phyloP scores from a whole-genome alignment of 805 yeast species.

The Kodamaea restingae region DNA sequence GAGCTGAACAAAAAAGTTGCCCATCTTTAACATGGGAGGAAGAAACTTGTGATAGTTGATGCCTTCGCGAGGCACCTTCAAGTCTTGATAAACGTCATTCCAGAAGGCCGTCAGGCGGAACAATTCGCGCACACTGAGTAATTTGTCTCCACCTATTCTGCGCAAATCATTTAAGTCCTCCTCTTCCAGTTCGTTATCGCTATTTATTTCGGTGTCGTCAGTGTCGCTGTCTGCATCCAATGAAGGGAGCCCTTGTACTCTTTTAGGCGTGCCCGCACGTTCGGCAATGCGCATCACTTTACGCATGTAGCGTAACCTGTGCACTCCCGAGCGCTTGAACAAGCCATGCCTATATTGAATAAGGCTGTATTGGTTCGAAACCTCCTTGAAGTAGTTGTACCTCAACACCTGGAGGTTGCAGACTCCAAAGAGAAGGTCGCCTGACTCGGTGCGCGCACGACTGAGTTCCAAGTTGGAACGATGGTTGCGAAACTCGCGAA shows the following conservation, averaged over 20 bases:
- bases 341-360: conserved; percentile 8
- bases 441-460: conserved; percentile 5
- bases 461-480: conserved; percentile 12
- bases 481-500: conserved; percentile 9
- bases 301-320: conserved; percentile 10
- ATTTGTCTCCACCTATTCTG: neutral
- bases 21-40: conserved; percentile 11
- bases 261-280: neutral
- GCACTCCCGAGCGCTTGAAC: conserved; percentile 5
- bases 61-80: conserved; percentile 14
- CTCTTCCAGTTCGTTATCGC: conserved; percentile 9
- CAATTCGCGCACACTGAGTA: conserved; percentile 3
- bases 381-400: conserved; percentile 16
- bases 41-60: conserved; percentile 10
- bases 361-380: conserved; percentile 10
- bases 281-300: conserved; percentile 8
- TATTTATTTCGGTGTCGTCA: conserved; percentile 1
- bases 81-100: conserved; percentile 30
- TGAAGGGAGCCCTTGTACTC: conserved; percentile 10
- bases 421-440: conserved; percentile 10
- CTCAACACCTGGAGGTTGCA: conserved; percentile 13
- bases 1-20: conserved; percentile 19
- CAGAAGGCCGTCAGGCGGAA: conserved; percentile 19
- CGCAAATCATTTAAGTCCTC: conserved; percentile 6
- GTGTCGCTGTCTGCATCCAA: neutral